Evolutionary conservation across 306 rosid genomes (phyloP).

Genomic region (Argentina anserina): DNA sequence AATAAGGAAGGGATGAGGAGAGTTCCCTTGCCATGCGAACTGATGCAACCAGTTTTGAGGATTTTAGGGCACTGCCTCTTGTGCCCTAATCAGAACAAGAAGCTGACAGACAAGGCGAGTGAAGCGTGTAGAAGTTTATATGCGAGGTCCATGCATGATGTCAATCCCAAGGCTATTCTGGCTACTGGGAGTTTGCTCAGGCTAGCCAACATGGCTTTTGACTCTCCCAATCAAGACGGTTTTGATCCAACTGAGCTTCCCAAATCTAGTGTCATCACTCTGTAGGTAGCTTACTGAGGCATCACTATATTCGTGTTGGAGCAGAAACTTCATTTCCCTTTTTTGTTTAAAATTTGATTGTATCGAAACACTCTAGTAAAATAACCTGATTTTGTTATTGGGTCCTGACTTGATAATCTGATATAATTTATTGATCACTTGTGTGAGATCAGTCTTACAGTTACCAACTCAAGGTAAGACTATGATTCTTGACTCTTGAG

Average conservation of each 20-base stretch:
- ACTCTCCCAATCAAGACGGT: not conserved
- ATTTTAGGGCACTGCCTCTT: slow-evolving; percentile 61
- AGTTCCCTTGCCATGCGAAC: slow-evolving; percentile 67
- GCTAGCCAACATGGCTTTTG: slow-evolving; percentile 28
- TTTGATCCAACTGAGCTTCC: slow-evolving; percentile 33
- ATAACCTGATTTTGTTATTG: not conserved
- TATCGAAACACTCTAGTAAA: not conserved
- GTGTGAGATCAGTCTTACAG: too few species aligned
- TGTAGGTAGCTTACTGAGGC: not conserved
- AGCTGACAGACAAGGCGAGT: slow-evolving; percentile 27
- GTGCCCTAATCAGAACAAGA: slow-evolving; percentile 27
- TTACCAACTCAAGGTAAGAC: too few species aligned
- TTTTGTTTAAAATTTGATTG: not conserved
- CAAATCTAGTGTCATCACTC: slow-evolving; percentile 10
- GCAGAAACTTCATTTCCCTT: not conserved
- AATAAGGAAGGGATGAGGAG: slow-evolving; percentile 30
- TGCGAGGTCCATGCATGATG: slow-evolving; percentile 63
- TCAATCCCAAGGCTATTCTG: slow-evolving; percentile 55
- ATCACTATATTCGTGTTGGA: not conserved
- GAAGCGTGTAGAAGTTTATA: slow-evolving; percentile 57
- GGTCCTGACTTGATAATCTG: too few species aligned
- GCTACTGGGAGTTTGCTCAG: slow-evolving; percentile 58
- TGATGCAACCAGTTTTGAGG: slow-evolving; percentile 58
- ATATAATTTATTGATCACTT: too few species aligned
- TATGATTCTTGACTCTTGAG: too few species aligned